Percentiles rank a stretch among this genome's conserved stretches.
These are phyloP conservation scores for Mucuna pruriens DNA, from an alignment of 306 rosid genomes.

Conservation along the genomic window DNA sequence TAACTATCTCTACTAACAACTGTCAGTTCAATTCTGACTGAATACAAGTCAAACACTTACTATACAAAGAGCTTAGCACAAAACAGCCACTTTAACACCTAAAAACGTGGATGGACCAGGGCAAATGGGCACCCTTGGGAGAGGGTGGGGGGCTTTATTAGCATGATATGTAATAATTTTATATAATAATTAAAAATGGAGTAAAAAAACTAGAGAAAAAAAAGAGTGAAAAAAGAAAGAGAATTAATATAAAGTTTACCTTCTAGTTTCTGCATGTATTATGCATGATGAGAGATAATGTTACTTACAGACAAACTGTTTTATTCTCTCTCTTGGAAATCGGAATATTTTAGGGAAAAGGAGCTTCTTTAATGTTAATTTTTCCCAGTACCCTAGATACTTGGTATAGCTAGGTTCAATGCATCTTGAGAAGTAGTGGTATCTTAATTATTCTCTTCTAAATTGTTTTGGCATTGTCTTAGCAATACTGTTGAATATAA, in stretches of 20 bases:
- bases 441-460: neutral
- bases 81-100: neutral
- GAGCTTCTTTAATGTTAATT: neutral
- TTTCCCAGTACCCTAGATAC: neutral
- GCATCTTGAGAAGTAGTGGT: neutral
- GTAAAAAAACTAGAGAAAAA: neutral
- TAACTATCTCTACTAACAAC: neutral
- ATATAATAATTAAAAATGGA: neutral
- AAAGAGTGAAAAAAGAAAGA: neutral
- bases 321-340: neutral
- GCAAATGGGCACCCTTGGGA: neutral
- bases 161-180: neutral
- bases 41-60: neutral
- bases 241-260: neutral
- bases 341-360: neutral
- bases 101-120: neutral
- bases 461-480: neutral
- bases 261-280: neutral
- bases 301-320: neutral
- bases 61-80: neutral
- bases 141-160: neutral
- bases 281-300: neutral
- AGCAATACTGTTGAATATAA: neutral
- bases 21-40: neutral
- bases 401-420: neutral